Evolutionary conservation across 495 filamentous ascomycete species (phyloP), one percentile per base, ranked within the genome.

Genomic region (Xylaria sp.): DNA sequence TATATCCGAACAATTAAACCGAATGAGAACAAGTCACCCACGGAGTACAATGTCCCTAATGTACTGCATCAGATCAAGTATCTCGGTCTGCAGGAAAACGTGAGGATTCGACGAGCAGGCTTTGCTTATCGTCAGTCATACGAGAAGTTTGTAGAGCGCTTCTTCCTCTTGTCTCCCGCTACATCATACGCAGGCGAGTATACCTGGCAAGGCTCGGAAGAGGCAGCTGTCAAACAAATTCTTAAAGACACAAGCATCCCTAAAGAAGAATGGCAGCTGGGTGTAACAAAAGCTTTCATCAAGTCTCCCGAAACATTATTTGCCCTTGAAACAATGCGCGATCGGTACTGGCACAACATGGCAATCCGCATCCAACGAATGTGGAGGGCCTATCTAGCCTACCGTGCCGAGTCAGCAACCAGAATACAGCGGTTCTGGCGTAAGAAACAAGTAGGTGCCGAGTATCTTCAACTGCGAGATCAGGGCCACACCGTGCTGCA

Each of bases 1-100:
- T 99, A 99, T 77, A 99, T 99, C 77, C 92, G 97, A 74, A 99
- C 97, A 4, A 99, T 99, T 81, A 99, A 99, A 80, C 97, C 97
- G 5, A 99, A 99, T 81, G 97, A 99, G 75, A 98, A 97, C 83
- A 98, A 98, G 80, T 95, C 93, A 12, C 92, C 94, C 0, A 88
- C 88, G 26, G 96, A 99, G 79, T 99, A 97, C 78, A 97, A 97
- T 73, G 86, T 84, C 14, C 89, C 90, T 33, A 98, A 97, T 76
- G 97, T 98, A 43, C 85, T 98, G 72, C 97, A 99, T 87, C 97
- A 99, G 80, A 97, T 99, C 88, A 98, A 99, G 76, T 99, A 99
- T 77, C 91, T 99, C 19, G 97, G 97, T 87, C 84, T 99, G 11
- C 95, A 98, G 77, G 97, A 99, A 84, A 99, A 99, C 86, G 96